These are phyloP conservation scores for Trypanosoma brucei DNA, from an alignment of 208 protist genomes.

Conservation along the genomic window DNA sequence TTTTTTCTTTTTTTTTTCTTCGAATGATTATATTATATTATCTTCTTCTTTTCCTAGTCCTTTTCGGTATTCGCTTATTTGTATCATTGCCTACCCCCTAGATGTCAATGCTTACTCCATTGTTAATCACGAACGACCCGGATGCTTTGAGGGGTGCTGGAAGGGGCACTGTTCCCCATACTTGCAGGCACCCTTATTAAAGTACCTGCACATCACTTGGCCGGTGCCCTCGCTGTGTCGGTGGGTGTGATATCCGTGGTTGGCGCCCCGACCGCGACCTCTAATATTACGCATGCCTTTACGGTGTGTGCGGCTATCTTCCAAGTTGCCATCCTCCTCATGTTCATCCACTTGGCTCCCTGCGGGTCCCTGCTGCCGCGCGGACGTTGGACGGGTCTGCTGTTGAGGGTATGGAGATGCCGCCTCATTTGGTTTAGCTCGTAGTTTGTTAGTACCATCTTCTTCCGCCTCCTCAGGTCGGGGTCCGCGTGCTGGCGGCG, in stretches of 20 bases:
- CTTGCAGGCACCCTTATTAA: conserved; percentile 20
- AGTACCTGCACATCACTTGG: conserved; percentile 19
- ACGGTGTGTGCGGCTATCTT: conserved; percentile 13
- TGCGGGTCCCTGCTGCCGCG: conserved; percentile 3
- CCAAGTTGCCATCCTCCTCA: conserved; percentile 15
- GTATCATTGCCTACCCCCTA: too few species aligned
- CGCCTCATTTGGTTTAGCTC: conserved; percentile 4
- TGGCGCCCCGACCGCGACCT: conserved; percentile 21
- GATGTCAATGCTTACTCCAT: not conserved
- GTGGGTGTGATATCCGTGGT: conserved; percentile 19
- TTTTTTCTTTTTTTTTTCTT: not conserved
- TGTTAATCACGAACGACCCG: conserved; percentile 8
- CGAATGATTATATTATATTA: conserved; percentile 13
- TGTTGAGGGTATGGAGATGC: conserved; percentile 5
- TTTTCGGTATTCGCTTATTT: not conserved
- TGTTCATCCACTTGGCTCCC: conserved; percentile 9
- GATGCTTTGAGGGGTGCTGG: conserved; percentile 12
- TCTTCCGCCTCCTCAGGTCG: conserved; percentile 14
- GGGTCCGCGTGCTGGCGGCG: conserved; percentile 3
- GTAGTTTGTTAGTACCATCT: conserved; percentile 8
- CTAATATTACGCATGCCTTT: conserved; percentile 16
- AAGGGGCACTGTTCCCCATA: conserved; percentile 19
- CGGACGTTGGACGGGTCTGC: not conserved
- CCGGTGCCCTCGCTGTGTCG: conserved; percentile 7
- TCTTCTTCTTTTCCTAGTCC: not conserved